Conservation (phyloP, 106 monocot genomes). For the Amphibolis antarctica region DNA sequence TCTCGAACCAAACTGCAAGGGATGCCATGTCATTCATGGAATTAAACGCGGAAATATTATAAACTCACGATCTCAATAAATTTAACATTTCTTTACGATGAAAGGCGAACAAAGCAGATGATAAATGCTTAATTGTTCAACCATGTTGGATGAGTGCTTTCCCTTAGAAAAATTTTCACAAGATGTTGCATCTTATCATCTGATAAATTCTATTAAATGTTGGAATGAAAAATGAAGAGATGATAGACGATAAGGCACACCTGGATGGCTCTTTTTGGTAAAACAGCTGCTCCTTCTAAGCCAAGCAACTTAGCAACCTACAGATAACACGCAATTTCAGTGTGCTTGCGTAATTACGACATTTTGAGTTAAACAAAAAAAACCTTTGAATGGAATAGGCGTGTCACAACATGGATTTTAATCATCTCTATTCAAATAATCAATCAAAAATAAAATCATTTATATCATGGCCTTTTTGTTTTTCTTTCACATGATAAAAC, state of each 20-base stretch:
- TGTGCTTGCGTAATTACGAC: neutral
- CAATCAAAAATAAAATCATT: too few species aligned
- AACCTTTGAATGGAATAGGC: too few species aligned
- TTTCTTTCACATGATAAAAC: too few species aligned
- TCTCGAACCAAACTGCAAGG: conserved; percentile 85
- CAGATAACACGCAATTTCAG: conserved; percentile 4
- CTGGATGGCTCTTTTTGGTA: conserved; percentile 96
- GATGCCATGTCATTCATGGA: neutral
- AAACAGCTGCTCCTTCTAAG: conserved; percentile 46
- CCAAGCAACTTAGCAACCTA: conserved; percentile 78
- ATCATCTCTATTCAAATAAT: too few species aligned
- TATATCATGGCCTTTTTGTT: too few species aligned
- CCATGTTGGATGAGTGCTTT: too few species aligned
- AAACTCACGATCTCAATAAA: neutral
- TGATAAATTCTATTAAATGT: too few species aligned
- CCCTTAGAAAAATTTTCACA: too few species aligned
- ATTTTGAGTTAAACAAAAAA: neutral
- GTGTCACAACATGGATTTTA: too few species aligned
- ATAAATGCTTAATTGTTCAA: too few species aligned
- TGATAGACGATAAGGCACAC: conserved; percentile 13
- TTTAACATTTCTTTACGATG: neutral
- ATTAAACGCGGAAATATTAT: neutral
- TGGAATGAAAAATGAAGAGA: too few species aligned
- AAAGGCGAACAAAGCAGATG: neutral
- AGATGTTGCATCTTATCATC: too few species aligned